phyloP scores from a whole-genome alignment of 257 asterid species.

The Nemophila menziesii region DNA sequence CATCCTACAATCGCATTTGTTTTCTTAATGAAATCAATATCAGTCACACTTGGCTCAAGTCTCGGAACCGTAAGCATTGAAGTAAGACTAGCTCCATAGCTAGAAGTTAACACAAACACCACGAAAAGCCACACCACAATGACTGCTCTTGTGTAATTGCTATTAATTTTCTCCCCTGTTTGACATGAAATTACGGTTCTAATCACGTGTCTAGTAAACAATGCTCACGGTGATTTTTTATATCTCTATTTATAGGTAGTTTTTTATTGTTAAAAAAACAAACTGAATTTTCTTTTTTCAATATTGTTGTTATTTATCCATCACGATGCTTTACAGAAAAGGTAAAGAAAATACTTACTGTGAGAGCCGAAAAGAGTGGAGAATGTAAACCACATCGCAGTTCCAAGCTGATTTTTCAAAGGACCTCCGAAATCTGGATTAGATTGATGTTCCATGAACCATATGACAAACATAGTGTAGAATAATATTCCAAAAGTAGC shows the following conservation, averaged over 20 bases:
- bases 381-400: constrained; percentile 37
- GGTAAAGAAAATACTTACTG: constrained; percentile 17
- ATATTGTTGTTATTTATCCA: no score
- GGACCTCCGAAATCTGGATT: constrained; percentile 18
- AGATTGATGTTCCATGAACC: constrained; percentile 30
- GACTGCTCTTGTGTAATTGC: constrained; percentile 21
- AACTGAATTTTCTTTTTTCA: no score
- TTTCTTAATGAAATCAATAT: constrained; percentile 13
- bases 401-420: constrained; percentile 24
- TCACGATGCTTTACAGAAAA: no score
- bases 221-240: no score
- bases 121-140: constrained; percentile 25
- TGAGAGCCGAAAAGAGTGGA: constrained; percentile 28
- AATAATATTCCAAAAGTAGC: constrained; percentile 17
- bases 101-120: constrained; percentile 23
- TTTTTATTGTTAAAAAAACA: no score
- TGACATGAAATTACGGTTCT: neutral
- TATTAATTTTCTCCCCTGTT: constrained; percentile 18
- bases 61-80: constrained; percentile 25
- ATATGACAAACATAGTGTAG: constrained; percentile 28
- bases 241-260: no score
- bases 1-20: constrained; percentile 27
- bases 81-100: constrained; percentile 28
- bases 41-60: constrained; percentile 21
- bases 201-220: neutral